These are phyloP conservation scores for Suillus cothurnatus DNA, from an alignment of 768 basidiomycete species.

Conservation along the genomic window DNA sequence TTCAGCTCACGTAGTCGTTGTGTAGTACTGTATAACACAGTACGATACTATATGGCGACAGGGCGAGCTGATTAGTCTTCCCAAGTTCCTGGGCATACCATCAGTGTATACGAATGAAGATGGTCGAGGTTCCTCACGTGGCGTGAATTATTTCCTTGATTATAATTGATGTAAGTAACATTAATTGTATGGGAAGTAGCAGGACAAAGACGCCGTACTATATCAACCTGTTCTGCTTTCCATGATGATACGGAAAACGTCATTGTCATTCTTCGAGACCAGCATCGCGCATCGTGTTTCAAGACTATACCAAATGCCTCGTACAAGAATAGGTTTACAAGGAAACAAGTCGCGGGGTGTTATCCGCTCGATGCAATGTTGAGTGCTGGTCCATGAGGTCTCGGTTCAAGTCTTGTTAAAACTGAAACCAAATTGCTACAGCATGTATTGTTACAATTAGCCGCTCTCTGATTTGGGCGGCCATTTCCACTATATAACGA, in stretches of 20 bases:
- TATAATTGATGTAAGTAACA: background rate
- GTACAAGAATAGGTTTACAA: background rate
- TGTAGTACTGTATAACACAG: background rate
- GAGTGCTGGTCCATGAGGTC: background rate
- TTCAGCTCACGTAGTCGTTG: background rate
- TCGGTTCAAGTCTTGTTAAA: background rate
- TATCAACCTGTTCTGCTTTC: background rate
- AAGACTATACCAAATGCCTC: background rate
- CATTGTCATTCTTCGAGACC: background rate
- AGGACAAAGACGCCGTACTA: background rate
- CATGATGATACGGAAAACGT: background rate
- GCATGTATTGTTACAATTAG: background rate
- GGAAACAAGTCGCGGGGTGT: background rate
- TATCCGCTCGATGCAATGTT: background rate
- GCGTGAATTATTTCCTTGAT: background rate
- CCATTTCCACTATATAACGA: background rate
- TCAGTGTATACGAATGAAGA: background rate
- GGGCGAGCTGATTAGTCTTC: background rate
- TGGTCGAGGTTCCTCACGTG: background rate
- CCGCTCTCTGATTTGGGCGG: background rate
- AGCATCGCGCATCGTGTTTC: background rate
- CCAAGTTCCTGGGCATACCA: background rate
- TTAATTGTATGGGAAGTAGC: background rate
- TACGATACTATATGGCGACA: background rate
- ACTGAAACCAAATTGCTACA: background rate